Evolutionary conservation across 1,284 basidiomycete genomes (phyloP), one percentile per base, ranked within the genome.

Genomic region (Ganoderma resinaceum): DNA sequence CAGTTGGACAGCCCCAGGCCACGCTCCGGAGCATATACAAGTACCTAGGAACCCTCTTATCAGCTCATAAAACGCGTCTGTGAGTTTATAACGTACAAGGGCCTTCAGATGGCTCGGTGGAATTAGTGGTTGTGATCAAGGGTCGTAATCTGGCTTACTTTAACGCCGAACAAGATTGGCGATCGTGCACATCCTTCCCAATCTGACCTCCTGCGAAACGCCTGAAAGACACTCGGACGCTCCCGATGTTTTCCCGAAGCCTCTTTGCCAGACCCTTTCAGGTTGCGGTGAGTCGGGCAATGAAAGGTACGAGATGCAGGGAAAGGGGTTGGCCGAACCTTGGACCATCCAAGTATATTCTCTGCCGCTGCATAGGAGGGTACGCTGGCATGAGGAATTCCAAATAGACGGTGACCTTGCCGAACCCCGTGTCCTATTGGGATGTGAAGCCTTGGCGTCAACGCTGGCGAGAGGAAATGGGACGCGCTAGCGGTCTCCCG

Each of bases 151-250:
- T 14, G 18, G 29, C 52, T 55, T 12, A 55, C 52, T 6, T 12
- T 7, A 16, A n/a, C 11, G 12, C 52, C 11, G 52, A 20, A 6
- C 12, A 12, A 53, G 23, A 53, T 35, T 35, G 33, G 33, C 31
- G 33, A 33, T 37, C 58, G 58, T 59, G 58, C 37, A 23, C 58
- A 59, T 38, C 37, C 33, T 59, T 37, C 58, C 58, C 37, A 37
- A 59, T 37, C 26, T 33, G 58, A 20, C n/a, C 3, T 23, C 20
- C 8, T 14, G 5, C 23, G 37, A 38, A 33, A 26, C 37, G 23
- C 37, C 37, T 26, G 20, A 58, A 58, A 6, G 37, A 60, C 18
- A 18, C 11, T 31, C 6, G 52, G n/a, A 23, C 46, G 46, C 23
- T 26, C 46, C 46, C 46, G 46, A 26, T 12, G 23, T 26, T 11